A percentile compares a stretch with the other conserved stretches of the same genome.
phyloP scores from a whole-genome alignment of 495 filamentous ascomycete species.

The Sphaerosporella brunnea region DNA sequence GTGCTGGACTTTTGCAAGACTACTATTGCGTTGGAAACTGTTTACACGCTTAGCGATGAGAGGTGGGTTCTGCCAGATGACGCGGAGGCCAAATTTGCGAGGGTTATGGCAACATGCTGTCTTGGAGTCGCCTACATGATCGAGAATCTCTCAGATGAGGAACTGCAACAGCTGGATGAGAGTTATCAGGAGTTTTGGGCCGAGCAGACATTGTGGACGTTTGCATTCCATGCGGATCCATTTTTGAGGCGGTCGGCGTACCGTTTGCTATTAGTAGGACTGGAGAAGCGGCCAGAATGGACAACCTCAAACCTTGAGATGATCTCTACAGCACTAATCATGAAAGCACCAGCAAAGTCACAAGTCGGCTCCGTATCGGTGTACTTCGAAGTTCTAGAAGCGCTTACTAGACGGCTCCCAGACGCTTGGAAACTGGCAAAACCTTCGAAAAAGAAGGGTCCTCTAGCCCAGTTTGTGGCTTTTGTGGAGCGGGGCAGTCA shows the following conservation, averaged over 20 bases:
- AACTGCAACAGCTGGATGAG: constrained; percentile 35
- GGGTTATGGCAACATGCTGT: constrained; percentile 51
- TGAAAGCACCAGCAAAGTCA: constrained; percentile 44
- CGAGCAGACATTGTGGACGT: constrained; percentile 57
- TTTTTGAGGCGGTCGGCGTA: constrained; percentile 54
- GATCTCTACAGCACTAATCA: constrained; percentile 48
- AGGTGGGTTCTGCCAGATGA: constrained; percentile 70
- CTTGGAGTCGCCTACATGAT: not conserved
- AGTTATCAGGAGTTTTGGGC: constrained; percentile 40
- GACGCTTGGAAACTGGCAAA: constrained; percentile 51
- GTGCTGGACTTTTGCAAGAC: constrained; percentile 67
- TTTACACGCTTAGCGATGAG: constrained; percentile 71
- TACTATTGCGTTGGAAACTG: constrained; percentile 56
- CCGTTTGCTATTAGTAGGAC: constrained; percentile 42
- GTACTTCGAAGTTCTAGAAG: constrained; percentile 43
- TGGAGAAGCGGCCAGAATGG: constrained; percentile 38
- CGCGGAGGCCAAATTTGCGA: constrained; percentile 59
- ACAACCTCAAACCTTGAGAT: constrained; percentile 36
- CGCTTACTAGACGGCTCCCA: constrained; percentile 44
- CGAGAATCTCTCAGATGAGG: constrained; percentile 24
- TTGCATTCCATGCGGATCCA: constrained; percentile 47
- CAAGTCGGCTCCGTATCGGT: constrained; percentile 60
- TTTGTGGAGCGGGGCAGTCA: constrained; percentile 80
- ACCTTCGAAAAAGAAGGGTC: constrained; percentile 40
- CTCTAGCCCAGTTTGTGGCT: constrained; percentile 42